Evolutionary conservation across 2,329 filamentous ascomycete genomes (phyloP).

Genomic region (Alternaria sp.): DNA sequence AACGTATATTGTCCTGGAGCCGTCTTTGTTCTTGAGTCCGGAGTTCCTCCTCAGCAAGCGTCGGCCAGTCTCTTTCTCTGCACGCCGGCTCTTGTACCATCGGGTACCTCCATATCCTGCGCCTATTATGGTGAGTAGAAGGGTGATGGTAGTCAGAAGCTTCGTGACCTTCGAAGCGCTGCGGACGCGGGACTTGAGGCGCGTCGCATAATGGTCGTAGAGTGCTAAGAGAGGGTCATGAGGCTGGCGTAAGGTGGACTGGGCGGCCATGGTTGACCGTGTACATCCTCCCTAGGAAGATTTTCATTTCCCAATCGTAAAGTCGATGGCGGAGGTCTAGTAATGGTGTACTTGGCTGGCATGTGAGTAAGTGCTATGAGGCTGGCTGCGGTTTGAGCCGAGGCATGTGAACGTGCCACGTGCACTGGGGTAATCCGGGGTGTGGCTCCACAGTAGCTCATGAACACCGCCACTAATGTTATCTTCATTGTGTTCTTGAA

Average conservation of each 20-base stretch:
- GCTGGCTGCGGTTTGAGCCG: constrained; percentile 25
- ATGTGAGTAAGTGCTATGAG: constrained; percentile 30
- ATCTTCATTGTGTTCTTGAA: background rate
- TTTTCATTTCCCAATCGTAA: constrained; percentile 36
- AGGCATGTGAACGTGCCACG: constrained; percentile 35
- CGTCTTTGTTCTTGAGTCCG: constrained; percentile 91
- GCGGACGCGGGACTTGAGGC: constrained; percentile 62
- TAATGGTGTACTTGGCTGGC: constrained; percentile 21
- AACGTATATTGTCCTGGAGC: constrained; percentile 92
- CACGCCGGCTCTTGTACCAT: constrained; percentile 76
- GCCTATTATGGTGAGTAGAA: constrained; percentile 80
- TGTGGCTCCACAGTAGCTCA: constrained; percentile 3
- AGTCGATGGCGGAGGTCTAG: constrained; percentile 5
- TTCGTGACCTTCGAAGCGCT: constrained; percentile 74
- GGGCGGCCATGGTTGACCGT: constrained; percentile 74
- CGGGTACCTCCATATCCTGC: constrained; percentile 79
- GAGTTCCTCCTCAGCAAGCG: constrained; percentile 90
- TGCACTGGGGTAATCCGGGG: constrained; percentile 28
- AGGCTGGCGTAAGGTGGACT: constrained; percentile 74
- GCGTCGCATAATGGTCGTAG: constrained; percentile 59
- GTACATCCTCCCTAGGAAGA: constrained; percentile 25
- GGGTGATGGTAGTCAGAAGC: constrained; percentile 76
- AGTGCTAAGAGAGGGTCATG: constrained; percentile 57
- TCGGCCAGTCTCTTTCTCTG: constrained; percentile 82
- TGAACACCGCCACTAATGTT: background rate